phyloP scores from a whole-genome alignment of 2,329 filamentous ascomycete genomes.

The Colletotrichum eleusines region DNA sequence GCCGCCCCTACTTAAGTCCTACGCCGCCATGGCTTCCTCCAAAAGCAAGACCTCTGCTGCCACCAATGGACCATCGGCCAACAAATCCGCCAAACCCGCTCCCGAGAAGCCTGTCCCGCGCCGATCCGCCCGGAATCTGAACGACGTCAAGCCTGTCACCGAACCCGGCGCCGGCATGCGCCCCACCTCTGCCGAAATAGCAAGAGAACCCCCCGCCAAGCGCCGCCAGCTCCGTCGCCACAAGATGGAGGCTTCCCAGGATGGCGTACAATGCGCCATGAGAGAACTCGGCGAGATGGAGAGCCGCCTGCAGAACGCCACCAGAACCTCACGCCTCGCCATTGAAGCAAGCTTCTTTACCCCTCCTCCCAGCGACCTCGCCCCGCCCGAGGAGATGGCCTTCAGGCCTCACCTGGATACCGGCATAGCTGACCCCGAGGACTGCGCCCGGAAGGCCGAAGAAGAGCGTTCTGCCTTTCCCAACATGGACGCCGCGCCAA shows the following conservation, averaged over 20 bases:
- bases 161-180: conserved; percentile 28
- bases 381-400: not conserved
- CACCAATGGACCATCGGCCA: conserved; percentile 34
- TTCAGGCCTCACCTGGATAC: not conserved
- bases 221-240: conserved; percentile 25
- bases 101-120: conserved; percentile 16
- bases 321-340: conserved; percentile 61
- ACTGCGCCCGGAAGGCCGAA: conserved; percentile 21
- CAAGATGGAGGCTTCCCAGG: conserved; percentile 37
- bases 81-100: conserved; percentile 18
- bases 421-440: conserved; percentile 18
- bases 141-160: conserved; percentile 32
- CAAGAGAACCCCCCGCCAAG: conserved; percentile 24
- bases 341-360: conserved; percentile 56
- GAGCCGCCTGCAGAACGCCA: conserved; percentile 55
- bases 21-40: conserved; percentile 33
- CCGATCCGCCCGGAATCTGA: conserved; percentile 35
- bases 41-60: conserved; percentile 54
- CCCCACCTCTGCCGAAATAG: not conserved
- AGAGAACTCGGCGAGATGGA: conserved; percentile 65
- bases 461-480: conserved; percentile 35
- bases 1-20: not conserved
- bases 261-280: conserved; percentile 55
- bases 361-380: conserved; percentile 4
- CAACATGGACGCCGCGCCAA: conserved; percentile 42